phyloP scores from a whole-genome alignment of 768 basidiomycete species.

The Leccinum boreale region DNA sequence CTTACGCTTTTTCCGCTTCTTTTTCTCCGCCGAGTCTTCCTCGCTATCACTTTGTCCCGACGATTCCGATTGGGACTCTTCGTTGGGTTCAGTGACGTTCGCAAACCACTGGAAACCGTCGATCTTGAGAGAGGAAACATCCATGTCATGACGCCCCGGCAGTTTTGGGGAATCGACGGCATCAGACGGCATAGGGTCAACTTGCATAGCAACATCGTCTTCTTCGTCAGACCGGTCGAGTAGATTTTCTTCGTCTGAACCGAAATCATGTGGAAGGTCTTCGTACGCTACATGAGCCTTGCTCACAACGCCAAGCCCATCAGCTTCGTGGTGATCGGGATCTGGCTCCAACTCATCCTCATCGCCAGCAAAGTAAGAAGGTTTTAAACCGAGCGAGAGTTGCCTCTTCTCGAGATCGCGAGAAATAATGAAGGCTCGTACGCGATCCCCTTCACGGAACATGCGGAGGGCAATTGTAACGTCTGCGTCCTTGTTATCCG shows the following conservation, averaged over 20 bases:
- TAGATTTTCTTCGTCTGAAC: conserved; percentile 21
- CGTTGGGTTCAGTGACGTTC: conserved; percentile 33
- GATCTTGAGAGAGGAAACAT: conserved; percentile 44
- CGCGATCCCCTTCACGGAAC: conserved; percentile 84
- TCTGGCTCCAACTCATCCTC: conserved; percentile 41
- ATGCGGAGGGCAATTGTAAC: conserved; percentile 70
- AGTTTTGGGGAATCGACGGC: background rate
- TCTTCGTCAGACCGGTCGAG: conserved; percentile 13
- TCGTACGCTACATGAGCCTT: conserved; percentile 20
- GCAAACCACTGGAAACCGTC: conserved; percentile 74
- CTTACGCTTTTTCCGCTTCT: conserved; percentile 65
- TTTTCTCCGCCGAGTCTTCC: conserved; percentile 38
- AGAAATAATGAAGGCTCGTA: conserved; percentile 72
- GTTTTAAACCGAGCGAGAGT: conserved; percentile 79
- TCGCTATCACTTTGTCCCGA: conserved; percentile 42
- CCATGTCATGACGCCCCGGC: background rate
- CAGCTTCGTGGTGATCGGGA: conserved; percentile 24
- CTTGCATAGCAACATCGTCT: conserved; percentile 20
- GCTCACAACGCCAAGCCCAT: conserved; percentile 31
- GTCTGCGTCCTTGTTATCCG: conserved; percentile 84
- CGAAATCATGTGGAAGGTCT: conserved; percentile 1
- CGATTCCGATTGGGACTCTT: conserved; percentile 39
- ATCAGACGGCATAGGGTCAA: background rate
- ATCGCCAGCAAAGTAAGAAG: conserved; percentile 76
- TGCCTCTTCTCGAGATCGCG: conserved; percentile 78